Percentiles rank a stretch among this genome's conserved stretches.
Evolutionary conservation across 148 eudicot species (phyloP).

Genomic region (Nepenthes gracilis): DNA sequence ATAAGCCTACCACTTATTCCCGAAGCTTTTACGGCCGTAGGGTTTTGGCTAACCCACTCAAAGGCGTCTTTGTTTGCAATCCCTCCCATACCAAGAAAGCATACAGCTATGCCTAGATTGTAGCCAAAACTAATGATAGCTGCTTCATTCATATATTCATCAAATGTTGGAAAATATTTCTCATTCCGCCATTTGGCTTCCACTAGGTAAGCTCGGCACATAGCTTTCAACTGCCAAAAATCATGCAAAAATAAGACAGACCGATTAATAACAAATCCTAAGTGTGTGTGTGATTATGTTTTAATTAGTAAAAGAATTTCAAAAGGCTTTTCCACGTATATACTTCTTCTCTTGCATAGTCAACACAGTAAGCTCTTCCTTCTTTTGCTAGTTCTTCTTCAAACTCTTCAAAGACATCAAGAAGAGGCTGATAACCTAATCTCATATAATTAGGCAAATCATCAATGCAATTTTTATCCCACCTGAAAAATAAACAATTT

Average conservation of each 20-base stretch:
- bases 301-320: too few species aligned
- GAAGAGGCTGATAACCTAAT: not conserved
- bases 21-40: conserved; percentile 15
- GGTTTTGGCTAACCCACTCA: conserved; percentile 30
- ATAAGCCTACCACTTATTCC: conserved; percentile 17
- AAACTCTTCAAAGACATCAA: conserved; percentile 5
- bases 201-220: conserved; percentile 16
- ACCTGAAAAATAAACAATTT: conserved; percentile 1
- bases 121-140: conserved; percentile 12
- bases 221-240: conserved; percentile 15
- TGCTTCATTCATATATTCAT: conserved; percentile 28
- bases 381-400: not conserved
- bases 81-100: conserved; percentile 28
- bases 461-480: conserved; percentile 2
- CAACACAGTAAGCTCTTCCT: conserved; percentile 5
- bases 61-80: conserved; percentile 18
- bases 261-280: not conserved
- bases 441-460: conserved; percentile 11
- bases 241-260: not conserved
- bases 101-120: conserved; percentile 7
- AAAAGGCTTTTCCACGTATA: not conserved
- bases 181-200: conserved; percentile 32
- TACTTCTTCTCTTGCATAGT: conserved; percentile 10
- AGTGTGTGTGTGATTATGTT: not conserved
- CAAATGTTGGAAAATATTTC: conserved; percentile 22